Evolutionary conservation across 2,329 filamentous ascomycete species (phyloP), one percentile per base, ranked within the genome.

Genomic region (Claviceps paspali): DNA sequence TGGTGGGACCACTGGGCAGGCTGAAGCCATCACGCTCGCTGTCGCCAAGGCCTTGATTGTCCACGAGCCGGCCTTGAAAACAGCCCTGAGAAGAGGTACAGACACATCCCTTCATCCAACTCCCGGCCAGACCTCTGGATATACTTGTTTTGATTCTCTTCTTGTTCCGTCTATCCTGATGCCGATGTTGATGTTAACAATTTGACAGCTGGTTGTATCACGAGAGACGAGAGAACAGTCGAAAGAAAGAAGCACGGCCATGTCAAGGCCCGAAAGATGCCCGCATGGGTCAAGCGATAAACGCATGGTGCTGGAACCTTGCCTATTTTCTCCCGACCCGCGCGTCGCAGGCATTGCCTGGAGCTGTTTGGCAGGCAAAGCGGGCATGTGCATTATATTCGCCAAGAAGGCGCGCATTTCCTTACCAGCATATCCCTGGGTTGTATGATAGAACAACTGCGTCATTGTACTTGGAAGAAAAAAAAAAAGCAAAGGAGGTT

Each of bases 211-310:
- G 92, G 92, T 45, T 86, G 82, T 59, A 74, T 98, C 45, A 92
- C 87, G 36, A 81, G 88, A 54, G 88, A 98, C 65, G 74, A 79
- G 40, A 85, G 88, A 64, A 78, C 70, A 53, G 92, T 98, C 48
- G 91, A 98, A 65, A 88, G 91, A 59, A 98, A 98, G 79, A 96
- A 98, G 74, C 76, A 85, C 40, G 92, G 91, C 49, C 84, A 85
- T 54, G 62, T 93, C 64, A 98, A 98, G 73, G 88, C 91, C 41
- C 82, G 91, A 63, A 98, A 98, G 77, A 92, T 82, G 76, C 88
- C 88, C 42, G 74, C 91, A 51, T 98, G 92, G 91, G 87, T 96
- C 70, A 96, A 95, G 76, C 64, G 72, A 64, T 76, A 68, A 36
- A 29, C 18, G 9, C 11, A 26, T 11, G 9, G 7, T 36, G 8